phyloP scores from a whole-genome alignment of 768 basidiomycete species.

The Psilocybe tampanensis region DNA sequence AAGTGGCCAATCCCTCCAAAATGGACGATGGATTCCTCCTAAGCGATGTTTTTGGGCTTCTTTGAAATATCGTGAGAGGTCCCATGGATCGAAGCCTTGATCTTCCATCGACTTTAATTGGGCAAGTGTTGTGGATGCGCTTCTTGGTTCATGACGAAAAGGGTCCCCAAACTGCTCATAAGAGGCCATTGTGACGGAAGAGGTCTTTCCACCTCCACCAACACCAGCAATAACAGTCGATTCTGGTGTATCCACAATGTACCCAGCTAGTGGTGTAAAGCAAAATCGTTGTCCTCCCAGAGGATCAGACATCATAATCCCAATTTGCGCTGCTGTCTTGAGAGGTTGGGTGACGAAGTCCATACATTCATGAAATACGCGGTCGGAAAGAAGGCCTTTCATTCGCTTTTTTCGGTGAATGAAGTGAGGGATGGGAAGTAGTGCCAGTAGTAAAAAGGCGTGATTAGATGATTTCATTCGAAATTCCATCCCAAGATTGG shows the following conservation, averaged over 20 bases:
- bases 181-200: constrained; percentile 30
- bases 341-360: constrained; percentile 30
- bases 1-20: constrained; percentile 39
- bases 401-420: constrained; percentile 20
- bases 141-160: constrained; percentile 26
- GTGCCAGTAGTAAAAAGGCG: constrained; percentile 26
- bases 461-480: constrained; percentile 34
- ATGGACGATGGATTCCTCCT: constrained; percentile 34
- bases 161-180: constrained; percentile 32
- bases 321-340: constrained; percentile 29
- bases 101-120: constrained; percentile 14
- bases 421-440: constrained; percentile 34
- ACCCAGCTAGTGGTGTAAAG: constrained; percentile 29
- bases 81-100: constrained; percentile 19
- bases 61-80: constrained; percentile 25
- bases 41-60: constrained; percentile 24
- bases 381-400: constrained; percentile 26
- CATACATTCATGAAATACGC: constrained; percentile 29
- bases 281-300: constrained; percentile 22
- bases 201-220: constrained; percentile 24
- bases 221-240: constrained; percentile 29
- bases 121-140: constrained; percentile 20
- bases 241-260: constrained; percentile 36
- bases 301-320: constrained; percentile 31
- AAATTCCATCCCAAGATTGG: constrained; percentile 32